Conservation (phyloP, 208 protist species). For the Naegleria gruberi region DNA sequence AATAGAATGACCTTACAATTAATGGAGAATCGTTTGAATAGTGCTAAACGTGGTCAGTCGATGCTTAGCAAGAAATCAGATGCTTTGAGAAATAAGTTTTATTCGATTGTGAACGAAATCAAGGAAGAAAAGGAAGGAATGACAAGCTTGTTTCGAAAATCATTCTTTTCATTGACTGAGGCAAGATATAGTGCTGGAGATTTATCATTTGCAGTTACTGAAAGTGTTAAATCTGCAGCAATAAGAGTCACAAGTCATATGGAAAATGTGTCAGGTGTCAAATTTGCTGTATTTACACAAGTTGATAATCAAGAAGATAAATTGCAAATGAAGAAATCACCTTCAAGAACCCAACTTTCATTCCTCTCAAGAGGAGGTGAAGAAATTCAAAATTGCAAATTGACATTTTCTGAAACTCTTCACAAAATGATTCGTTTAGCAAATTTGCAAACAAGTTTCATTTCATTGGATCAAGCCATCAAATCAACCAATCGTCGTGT, state of each 20-base stretch:
- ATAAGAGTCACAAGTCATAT: constrained; percentile 72
- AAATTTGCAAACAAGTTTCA: constrained; percentile 91
- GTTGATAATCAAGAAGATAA: constrained; percentile 67
- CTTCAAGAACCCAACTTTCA: no score
- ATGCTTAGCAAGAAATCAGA: constrained; percentile 99
- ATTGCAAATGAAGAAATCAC: constrained; percentile 22
- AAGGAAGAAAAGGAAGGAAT: constrained; percentile 59
- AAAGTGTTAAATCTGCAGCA: constrained; percentile 72
- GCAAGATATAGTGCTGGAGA: constrained; percentile 92
- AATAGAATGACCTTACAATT: constrained; percentile 78
- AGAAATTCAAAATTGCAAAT: constrained; percentile 72
- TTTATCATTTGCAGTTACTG: constrained; percentile 81
- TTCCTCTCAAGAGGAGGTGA: constrained; percentile 81
- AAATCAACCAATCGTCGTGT: constrained; percentile 99
- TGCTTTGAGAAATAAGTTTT: constrained; percentile 90
- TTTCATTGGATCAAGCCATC: constrained; percentile 92
- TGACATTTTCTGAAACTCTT: constrained; percentile 77
- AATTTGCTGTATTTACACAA: no score
- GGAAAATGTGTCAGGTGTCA: constrained; percentile 97
- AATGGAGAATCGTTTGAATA: constrained; percentile 85
- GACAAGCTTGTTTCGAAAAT: constrained; percentile 44
- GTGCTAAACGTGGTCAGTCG: constrained; percentile 93
- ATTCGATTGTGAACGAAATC: constrained; percentile 84
- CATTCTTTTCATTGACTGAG: constrained; percentile 88
- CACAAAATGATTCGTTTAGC: constrained; percentile 84